Base-by-base conservation (phyloP, 306 rosid genomes). In the Acacia melanoxylon region DNA sequence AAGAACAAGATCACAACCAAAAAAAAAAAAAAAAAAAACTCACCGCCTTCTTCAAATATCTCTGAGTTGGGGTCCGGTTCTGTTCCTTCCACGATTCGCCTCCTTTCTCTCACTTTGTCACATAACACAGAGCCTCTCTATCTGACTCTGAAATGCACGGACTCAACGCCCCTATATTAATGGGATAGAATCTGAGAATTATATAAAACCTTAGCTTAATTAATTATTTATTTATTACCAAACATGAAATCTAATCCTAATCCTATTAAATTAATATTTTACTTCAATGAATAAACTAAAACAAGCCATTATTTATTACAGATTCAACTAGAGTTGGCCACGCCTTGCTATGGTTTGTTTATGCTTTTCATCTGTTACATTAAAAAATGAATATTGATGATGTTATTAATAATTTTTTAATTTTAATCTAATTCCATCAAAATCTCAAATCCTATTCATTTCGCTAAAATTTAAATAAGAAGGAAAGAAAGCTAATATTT, bases 141-240 rank as follows among this genome's bases (percentile, higher is more conserved):
- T 44, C 48, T 44, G 84, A 75, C 91, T 42, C 45, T 72, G 76
- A 22, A 19, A 76, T 56, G 58, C 90, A 80, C 87, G 90, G 93
- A 84, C 90, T 56, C 83, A 46, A 86, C 76, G 86, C 81, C 81
- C 78, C 68, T 2, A 0, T 78, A 84, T 93, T 85, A 86, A 91
- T 91, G 90, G 76, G 33, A 69, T 75, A 74, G 46, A 70, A 80
- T 72, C 74, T 62, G 62, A 56, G 20, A 76, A 25, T 51, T 51
- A 35, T 14, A 51, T 33, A 52, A 74, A 68, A 70, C 75, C 77
- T 59, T 59, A 2, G 67, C 46, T 81, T 79, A 67, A 75, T 83
- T 79, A 11, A 0, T 13, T 46, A 46, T 14, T 86, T 79, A 70
- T 74, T 78, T 54, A 76, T 67, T 71, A 9, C 20, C 6, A 25